Conservation (phyloP, 257 asterid genomes). For the Mentha longifolia region DNA sequence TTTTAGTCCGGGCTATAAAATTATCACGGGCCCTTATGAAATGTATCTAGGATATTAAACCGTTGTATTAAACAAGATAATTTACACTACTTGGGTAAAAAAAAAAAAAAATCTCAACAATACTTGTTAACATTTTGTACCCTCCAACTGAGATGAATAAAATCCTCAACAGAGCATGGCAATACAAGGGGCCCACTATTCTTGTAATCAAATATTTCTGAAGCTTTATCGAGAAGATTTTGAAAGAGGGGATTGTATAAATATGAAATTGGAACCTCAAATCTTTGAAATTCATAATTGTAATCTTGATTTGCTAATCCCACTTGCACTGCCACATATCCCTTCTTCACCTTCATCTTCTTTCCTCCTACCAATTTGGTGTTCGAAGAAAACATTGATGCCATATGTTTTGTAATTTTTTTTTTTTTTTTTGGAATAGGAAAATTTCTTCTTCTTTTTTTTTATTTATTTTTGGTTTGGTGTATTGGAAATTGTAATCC, state of each 20-base stretch:
- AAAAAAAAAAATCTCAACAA: background rate
- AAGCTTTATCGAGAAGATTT: constrained; percentile 18
- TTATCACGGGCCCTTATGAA: too few species aligned
- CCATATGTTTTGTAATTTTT: background rate
- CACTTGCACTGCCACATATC: constrained; percentile 34
- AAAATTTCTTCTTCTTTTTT: too few species aligned
- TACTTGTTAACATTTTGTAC: background rate
- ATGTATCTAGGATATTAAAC: too few species aligned
- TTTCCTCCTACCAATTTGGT: background rate
- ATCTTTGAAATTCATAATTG: constrained; percentile 10
- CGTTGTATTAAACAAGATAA: too few species aligned
- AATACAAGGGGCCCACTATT: constrained; percentile 10
- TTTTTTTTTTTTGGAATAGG: too few species aligned
- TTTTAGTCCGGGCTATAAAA: too few species aligned
- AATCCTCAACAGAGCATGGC: constrained; percentile 31
- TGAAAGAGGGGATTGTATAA: constrained; percentile 18
- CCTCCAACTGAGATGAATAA: constrained; percentile 4
- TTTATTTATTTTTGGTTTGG: too few species aligned
- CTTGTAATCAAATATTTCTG: constrained; percentile 23
- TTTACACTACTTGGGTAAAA: too few species aligned
- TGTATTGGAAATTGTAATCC: too few species aligned
- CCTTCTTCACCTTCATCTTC: constrained; percentile 41
- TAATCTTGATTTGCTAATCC: constrained; percentile 25
- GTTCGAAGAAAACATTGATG: background rate
- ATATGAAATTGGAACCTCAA: constrained; percentile 30